These are phyloP conservation scores for Claviceps africana DNA, from an alignment of 2,329 filamentous ascomycete species.

Conservation along the genomic window DNA sequence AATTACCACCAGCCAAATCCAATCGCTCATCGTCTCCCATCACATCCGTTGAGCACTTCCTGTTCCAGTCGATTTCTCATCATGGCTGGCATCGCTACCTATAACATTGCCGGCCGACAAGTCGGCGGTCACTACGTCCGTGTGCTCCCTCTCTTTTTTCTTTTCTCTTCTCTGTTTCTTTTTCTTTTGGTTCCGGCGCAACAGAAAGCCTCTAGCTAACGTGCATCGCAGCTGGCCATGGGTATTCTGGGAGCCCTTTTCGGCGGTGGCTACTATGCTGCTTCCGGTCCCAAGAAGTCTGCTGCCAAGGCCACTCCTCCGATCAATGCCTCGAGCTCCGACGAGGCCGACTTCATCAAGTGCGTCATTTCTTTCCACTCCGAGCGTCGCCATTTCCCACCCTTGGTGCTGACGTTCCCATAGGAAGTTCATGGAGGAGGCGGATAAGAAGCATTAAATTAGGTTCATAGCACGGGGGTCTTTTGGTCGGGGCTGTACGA, in stretches of 20 bases:
- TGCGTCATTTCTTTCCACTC: slow-evolving; percentile 23
- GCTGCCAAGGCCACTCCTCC: slow-evolving; percentile 35
- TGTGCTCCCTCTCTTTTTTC: slow-evolving; percentile 13
- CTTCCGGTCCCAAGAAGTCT: slow-evolving; percentile 31
- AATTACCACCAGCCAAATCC: slow-evolving; percentile 10
- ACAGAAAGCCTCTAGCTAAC: slow-evolving; percentile 4
- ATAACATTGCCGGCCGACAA: slow-evolving; percentile 44
- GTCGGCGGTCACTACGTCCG: slow-evolving; percentile 48
- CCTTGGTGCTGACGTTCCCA: neutral
- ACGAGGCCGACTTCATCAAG: slow-evolving; percentile 54
- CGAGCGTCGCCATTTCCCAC: neutral
- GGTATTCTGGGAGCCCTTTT: slow-evolving; percentile 38
- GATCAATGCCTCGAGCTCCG: slow-evolving; percentile 47
- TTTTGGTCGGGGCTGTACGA: slow-evolving; percentile 13
- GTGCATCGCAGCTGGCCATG: slow-evolving; percentile 37
- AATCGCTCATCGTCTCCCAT: neutral
- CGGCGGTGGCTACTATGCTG: slow-evolving; percentile 30
- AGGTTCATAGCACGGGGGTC: slow-evolving; percentile 4
- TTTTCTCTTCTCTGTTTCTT: neutral
- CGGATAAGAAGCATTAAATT: slow-evolving; percentile 27
- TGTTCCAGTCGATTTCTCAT: slow-evolving; percentile 11
- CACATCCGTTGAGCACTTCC: slow-evolving; percentile 9
- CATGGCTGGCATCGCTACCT: slow-evolving; percentile 29
- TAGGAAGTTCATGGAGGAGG: slow-evolving; percentile 27
- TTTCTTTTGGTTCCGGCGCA: no score